These are phyloP conservation scores for Rhizoctonia solani DNA, from an alignment of 1,284 basidiomycete genomes.

Conservation along the genomic window DNA sequence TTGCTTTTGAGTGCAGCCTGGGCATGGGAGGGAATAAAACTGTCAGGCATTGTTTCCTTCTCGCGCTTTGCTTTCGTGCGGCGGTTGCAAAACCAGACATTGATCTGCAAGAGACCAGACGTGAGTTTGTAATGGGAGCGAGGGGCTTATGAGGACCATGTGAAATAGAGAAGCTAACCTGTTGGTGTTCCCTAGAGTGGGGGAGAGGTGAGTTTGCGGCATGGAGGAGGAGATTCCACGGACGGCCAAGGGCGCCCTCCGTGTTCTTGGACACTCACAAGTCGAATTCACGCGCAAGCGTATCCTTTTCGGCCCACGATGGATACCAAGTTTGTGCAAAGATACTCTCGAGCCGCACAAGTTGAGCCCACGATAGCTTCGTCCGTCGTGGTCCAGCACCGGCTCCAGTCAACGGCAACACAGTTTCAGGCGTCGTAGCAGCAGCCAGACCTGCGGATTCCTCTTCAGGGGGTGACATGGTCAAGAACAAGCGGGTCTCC, in stretches of 20 bases:
- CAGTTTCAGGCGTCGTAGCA: too few relatives aligned
- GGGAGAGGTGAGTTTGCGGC: constrained; percentile 2
- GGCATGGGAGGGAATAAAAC: constrained; percentile 27
- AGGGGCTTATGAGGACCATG: background rate
- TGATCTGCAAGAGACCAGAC: too few relatives aligned
- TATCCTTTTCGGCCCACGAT: constrained; percentile 8
- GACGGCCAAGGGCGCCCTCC: background rate
- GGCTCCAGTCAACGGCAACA: too few relatives aligned
- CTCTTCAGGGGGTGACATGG: too few relatives aligned
- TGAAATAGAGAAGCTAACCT: constrained; percentile 34
- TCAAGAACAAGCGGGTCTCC: too few relatives aligned
- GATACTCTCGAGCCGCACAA: constrained; percentile 4
- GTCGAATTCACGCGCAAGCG: constrained; percentile 18
- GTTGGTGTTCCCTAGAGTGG: constrained; percentile 33
- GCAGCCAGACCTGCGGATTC: too few relatives aligned
- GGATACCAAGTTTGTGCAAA: constrained; percentile 14
- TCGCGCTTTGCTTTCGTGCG: constrained; percentile 31
- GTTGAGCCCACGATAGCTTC: constrained; percentile 4
- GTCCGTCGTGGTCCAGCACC: constrained; percentile 3
- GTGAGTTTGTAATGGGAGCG: constrained; percentile 1
- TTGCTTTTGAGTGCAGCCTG: constrained; percentile 25
- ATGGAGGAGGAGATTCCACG: constrained; percentile 9
- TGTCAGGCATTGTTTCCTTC: constrained; percentile 24
- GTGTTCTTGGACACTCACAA: constrained; percentile 5
- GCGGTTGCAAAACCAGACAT: constrained; percentile 29